Percentiles rank a stretch among this genome's conserved stretches.
phyloP scores from a whole-genome alignment of 1,139 yeast genomes.

The Yamadazyma kanchanaburiensis region DNA sequence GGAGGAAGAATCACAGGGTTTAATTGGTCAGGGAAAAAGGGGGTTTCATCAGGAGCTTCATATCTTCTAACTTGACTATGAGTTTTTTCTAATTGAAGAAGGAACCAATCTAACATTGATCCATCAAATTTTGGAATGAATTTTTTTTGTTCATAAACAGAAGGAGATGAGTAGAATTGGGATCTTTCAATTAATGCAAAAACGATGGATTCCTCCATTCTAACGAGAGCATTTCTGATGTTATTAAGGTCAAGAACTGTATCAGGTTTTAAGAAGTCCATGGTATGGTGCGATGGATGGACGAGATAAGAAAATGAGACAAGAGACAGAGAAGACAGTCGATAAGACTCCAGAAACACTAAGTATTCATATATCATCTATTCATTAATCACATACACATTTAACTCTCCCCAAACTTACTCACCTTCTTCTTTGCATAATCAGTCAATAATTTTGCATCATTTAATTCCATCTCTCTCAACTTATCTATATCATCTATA shows the following conservation, averaged over 20 bases:
- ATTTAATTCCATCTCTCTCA: slow-evolving; percentile 18
- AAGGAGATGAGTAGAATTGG: slow-evolving; percentile 73
- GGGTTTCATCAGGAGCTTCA: slow-evolving; percentile 94
- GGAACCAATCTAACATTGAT: slow-evolving; percentile 83
- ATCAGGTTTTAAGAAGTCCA: slow-evolving; percentile 86
- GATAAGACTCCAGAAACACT: background rate
- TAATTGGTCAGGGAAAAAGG: slow-evolving; percentile 75
- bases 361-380: background rate
- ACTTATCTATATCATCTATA: slow-evolving; percentile 16
- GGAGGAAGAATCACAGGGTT: slow-evolving; percentile 73
- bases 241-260: slow-evolving; percentile 78
- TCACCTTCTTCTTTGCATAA: slow-evolving; percentile 30
- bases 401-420: too few relatives aligned
- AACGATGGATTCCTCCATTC: slow-evolving; percentile 96
- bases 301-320: too few relatives aligned
- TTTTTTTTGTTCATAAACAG: slow-evolving; percentile 64
- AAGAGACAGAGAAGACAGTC: too few relatives aligned
- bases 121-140: slow-evolving; percentile 73
- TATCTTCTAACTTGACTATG: slow-evolving; percentile 87
- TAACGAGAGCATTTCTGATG: slow-evolving; percentile 77
- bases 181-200: slow-evolving; percentile 91
- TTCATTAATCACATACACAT: background rate
- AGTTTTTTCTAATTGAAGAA: slow-evolving; percentile 68
- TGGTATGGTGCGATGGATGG: slow-evolving; percentile 17
- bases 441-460: slow-evolving; percentile 29